These are phyloP conservation scores for Medicago truncatula DNA, from an alignment of 306 rosid species.

Conservation along the genomic window MtrunA17r5.0-ANR NC_053046.1:16227501-16228000, in stretches of 20 bases:
- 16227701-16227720: conserved; percentile 12
- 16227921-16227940: conserved; percentile 3
- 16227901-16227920: not conserved
- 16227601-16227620: no score
- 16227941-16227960: not conserved
- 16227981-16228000: not conserved
- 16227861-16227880: conserved; percentile 7
- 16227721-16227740: not conserved
- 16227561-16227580: no score
- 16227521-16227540: no score
- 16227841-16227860: not conserved
- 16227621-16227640: no score
- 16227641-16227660: no score
- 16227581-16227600: no score
- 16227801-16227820: not conserved
- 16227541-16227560: no score
- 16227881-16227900: not conserved
- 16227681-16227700: conserved; percentile 8
- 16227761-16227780: not conserved
- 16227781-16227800: not conserved
- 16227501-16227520: no score
- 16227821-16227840: not conserved
- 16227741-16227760: not conserved
- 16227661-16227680: not conserved
- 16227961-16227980: not conserved